A percentile compares a stretch with the other conserved stretches of the same genome.
phyloP scores from a whole-genome alignment of 2,329 filamentous ascomycete genomes.

The Cryphonectria parasitica region DNA sequence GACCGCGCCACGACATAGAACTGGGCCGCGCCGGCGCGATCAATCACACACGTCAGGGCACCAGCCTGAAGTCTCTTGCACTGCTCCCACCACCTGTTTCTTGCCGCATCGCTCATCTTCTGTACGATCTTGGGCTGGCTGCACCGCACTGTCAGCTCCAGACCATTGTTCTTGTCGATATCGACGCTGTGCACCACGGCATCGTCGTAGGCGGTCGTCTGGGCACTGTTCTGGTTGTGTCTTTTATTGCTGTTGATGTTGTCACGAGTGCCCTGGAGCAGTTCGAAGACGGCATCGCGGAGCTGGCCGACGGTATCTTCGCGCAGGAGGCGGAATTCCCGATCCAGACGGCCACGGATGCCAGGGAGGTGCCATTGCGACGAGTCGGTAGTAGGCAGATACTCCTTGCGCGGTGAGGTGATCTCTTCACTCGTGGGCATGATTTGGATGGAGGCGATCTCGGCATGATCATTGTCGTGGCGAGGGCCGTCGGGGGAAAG shows the following conservation, averaged over 20 bases:
- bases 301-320: constrained; percentile 60
- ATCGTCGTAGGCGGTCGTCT: constrained; percentile 44
- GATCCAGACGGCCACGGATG: constrained; percentile 53
- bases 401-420: constrained; percentile 40
- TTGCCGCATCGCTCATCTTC: constrained; percentile 34
- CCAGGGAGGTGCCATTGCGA: constrained; percentile 46
- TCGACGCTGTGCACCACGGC: constrained; percentile 37
- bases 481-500: constrained; percentile 35
- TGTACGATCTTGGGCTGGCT: constrained; percentile 45
- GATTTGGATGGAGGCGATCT: constrained; percentile 48
- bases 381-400: constrained; percentile 45
- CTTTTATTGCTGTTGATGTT: constrained; percentile 12
- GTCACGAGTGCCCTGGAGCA: constrained; percentile 41
- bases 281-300: constrained; percentile 49
- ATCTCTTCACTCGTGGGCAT: constrained; percentile 51
- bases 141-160: constrained; percentile 51
- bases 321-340: constrained; percentile 58
- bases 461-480: constrained; percentile 51
- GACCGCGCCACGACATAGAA: constrained; percentile 48
- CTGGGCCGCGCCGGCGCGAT: constrained; percentile 41
- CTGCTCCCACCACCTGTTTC: constrained; percentile 55
- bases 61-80: constrained; percentile 54
- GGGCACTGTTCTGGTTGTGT: constrained; percentile 35
- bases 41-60: constrained; percentile 54
- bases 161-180: constrained; percentile 45